A percentile compares a stretch with the other conserved stretches of the same genome.
These are phyloP conservation scores for Paecilomyces dactylethromorphus DNA, from an alignment of 2,329 filamentous ascomycete genomes.

Conservation along the genomic window DNA sequence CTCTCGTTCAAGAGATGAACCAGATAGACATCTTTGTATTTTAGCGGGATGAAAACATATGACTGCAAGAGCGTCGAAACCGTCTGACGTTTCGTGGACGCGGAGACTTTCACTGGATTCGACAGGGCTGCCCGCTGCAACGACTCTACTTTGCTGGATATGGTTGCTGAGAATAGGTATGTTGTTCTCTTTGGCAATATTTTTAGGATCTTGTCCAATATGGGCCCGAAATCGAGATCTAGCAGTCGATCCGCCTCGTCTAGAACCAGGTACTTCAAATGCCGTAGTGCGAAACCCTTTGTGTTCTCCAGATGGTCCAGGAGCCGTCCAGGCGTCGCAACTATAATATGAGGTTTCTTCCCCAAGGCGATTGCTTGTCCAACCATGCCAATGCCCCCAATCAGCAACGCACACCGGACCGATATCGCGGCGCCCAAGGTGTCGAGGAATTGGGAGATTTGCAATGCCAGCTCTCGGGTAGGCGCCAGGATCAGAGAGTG, in stretches of 20 bases:
- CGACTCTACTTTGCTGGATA: constrained; percentile 88
- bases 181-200: constrained; percentile 75
- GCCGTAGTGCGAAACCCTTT: constrained; percentile 81
- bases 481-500: constrained; percentile 86
- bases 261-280: constrained; percentile 84
- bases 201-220: constrained; percentile 88
- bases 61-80: constrained; percentile 84
- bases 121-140: constrained; percentile 82
- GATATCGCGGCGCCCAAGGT: constrained; percentile 79
- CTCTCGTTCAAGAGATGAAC: constrained; percentile 82
- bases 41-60: constrained; percentile 79
- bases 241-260: constrained; percentile 89
- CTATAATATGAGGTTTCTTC: constrained; percentile 90
- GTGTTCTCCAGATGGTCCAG: constrained; percentile 94
- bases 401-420: constrained; percentile 77
- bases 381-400: constrained; percentile 95
- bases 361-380: constrained; percentile 82
- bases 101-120: constrained; percentile 75
- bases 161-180: constrained; percentile 88
- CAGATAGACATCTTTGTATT: constrained; percentile 83
- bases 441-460: constrained; percentile 84
- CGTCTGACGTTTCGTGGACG: constrained; percentile 82
- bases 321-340: constrained; percentile 83
- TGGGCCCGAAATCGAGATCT: constrained; percentile 88
- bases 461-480: constrained; percentile 85